These are phyloP conservation scores for Straminergon stramineum DNA, from an alignment of 225 moss, liverwort and hornwort genomes.

Conservation along the genomic window DNA sequence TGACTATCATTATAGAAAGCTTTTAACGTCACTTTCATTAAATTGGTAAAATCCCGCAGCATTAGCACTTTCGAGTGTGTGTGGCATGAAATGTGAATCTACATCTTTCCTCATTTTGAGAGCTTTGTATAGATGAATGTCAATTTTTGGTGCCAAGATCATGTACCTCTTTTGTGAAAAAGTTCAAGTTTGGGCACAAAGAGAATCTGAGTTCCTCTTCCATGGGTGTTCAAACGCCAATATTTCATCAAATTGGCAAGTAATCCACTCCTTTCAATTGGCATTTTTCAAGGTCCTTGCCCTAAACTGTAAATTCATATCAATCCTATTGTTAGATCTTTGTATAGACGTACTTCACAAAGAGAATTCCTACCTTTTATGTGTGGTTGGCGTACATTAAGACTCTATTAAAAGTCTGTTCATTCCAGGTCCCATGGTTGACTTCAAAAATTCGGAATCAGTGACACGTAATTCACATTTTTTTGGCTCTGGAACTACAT, in stretches of 20 bases:
- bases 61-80: fast-evolving
- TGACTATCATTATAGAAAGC: not conserved
- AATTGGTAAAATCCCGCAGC: not conserved
- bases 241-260: not conserved
- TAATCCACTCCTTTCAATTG: not conserved
- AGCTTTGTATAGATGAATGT: not conserved
- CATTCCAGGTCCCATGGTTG: not conserved
- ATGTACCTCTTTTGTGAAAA: too few relatives aligned
- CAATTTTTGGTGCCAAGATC: not conserved
- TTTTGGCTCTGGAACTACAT: not conserved
- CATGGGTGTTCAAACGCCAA: not conserved
- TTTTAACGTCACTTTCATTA: not conserved
- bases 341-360: not conserved
- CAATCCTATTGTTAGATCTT: not conserved
- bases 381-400: not conserved
- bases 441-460: not conserved
- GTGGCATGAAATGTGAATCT: not conserved
- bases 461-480: not conserved
- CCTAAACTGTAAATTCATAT: not conserved
- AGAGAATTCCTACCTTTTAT: not conserved
- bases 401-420: too few relatives aligned
- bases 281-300: not conserved
- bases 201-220: not conserved
- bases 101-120: not conserved
- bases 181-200: not conserved